Percentiles rank a stretch among this genome's conserved stretches.
Conservation (phyloP, 2,329 filamentous ascomycete species). For the Neopestalotiopsis clavispora region DNA sequence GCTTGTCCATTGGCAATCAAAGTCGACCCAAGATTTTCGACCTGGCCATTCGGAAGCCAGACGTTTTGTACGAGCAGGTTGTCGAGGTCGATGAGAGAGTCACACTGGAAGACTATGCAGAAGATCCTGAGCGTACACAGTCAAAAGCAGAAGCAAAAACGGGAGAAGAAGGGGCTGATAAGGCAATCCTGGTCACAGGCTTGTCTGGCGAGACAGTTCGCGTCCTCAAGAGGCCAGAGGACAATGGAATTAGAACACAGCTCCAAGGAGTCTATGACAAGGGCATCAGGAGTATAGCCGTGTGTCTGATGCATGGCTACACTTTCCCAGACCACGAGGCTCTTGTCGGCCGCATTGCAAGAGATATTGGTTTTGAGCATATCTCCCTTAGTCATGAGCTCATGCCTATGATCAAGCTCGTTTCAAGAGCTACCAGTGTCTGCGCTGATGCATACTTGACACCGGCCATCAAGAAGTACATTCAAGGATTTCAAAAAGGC, state of each 20-base stretch:
- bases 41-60: constrained; percentile 83
- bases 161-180: constrained; percentile 49
- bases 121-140: constrained; percentile 72
- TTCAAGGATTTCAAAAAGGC: constrained; percentile 73
- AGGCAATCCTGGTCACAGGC: constrained; percentile 68
- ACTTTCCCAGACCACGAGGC: constrained; percentile 89
- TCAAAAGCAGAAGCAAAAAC: constrained; percentile 60
- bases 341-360: constrained; percentile 75
- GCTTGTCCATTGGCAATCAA: constrained; percentile 88
- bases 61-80: constrained; percentile 83
- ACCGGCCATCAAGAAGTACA: constrained; percentile 79
- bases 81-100: constrained; percentile 92
- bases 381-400: constrained; percentile 81
- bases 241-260: constrained; percentile 60
- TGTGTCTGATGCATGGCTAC: constrained; percentile 91
- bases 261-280: constrained; percentile 70
- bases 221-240: constrained; percentile 67
- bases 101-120: constrained; percentile 89
- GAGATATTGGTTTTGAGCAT: constrained; percentile 81
- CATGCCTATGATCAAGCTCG: constrained; percentile 90
- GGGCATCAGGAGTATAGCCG: constrained; percentile 81
- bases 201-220: constrained; percentile 77
- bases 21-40: constrained; percentile 90
- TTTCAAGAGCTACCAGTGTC: constrained; percentile 76
- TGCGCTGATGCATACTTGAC: constrained; percentile 83